Conservation (phyloP, 257 asterid species). For the Petrea volubilis region DNA sequence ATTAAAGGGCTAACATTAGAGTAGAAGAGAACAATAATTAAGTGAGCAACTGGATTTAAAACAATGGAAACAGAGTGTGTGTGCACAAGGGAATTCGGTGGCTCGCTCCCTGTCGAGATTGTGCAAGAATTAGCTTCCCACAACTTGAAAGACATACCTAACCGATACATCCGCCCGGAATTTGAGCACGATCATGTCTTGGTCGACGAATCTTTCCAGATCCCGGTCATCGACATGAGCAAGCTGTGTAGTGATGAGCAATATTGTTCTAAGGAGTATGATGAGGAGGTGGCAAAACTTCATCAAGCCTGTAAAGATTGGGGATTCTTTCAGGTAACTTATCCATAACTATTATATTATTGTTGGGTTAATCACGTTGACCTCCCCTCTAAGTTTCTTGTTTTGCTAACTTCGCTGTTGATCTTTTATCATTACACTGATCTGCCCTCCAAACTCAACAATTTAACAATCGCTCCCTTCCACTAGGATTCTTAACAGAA, state of each 20-base stretch:
- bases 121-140: conserved; percentile 38
- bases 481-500: too few relatives aligned
- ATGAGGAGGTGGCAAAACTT: conserved; percentile 36
- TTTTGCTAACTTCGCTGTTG: too few relatives aligned
- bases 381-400: too few relatives aligned
- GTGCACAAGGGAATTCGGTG: conserved; percentile 25
- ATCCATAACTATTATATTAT: too few relatives aligned
- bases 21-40: not conserved
- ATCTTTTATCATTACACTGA: too few relatives aligned
- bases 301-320: conserved; percentile 38
- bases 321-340: conserved; percentile 46
- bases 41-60: not conserved
- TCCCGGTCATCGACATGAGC: conserved; percentile 41
- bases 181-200: conserved; percentile 17
- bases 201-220: conserved; percentile 20
- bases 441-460: too few relatives aligned
- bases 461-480: too few relatives aligned
- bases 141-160: conserved; percentile 21
- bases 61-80: conserved; percentile 15
- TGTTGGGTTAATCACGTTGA: too few relatives aligned
- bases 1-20: not conserved
- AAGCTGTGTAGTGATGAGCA: conserved; percentile 15
- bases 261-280: not conserved
- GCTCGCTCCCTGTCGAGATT: conserved; percentile 41
- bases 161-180: conserved; percentile 31